Evolutionary conservation across 345 rosid genomes (phyloP).

Genomic region (Balakata baccata): DNA sequence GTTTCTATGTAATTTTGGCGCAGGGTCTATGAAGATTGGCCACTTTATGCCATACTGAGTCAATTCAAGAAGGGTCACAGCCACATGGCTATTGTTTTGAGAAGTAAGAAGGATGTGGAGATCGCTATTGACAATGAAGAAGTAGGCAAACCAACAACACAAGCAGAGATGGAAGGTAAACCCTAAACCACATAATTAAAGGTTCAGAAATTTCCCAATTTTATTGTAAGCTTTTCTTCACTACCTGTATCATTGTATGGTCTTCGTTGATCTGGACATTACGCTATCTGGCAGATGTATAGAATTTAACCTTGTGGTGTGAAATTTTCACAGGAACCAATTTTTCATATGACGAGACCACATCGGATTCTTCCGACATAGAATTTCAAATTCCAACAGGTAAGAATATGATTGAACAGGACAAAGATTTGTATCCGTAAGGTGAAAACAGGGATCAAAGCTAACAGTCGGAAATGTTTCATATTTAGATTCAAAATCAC

Average conservation of each 20-base stretch:
- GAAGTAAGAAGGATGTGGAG: conserved; percentile 12
- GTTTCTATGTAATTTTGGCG: neutral
- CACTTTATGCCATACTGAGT: conserved; percentile 26
- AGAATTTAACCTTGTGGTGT: neutral
- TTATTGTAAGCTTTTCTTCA: too few species aligned
- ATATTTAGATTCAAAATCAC: neutral
- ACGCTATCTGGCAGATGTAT: neutral
- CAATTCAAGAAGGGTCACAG: conserved; percentile 71
- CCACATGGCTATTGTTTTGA: conserved; percentile 61
- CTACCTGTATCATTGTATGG: too few species aligned
- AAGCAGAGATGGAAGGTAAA: conserved; percentile 3
- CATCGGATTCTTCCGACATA: neutral
- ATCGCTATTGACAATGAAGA: neutral
- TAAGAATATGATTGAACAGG: neutral
- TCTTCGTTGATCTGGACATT: too few species aligned
- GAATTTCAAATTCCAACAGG: neutral
- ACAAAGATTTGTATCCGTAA: neutral
- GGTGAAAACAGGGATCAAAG: neutral
- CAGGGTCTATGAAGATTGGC: conserved; percentile 16
- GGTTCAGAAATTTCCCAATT: neutral
- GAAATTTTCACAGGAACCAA: neutral
- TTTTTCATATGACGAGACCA: neutral
- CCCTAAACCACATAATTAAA: neutral
- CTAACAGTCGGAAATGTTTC: neutral
- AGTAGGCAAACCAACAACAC: neutral